Evolutionary conservation across 2,329 filamentous ascomycete genomes (phyloP).

Genomic region (Penicillium sp.): DNA sequence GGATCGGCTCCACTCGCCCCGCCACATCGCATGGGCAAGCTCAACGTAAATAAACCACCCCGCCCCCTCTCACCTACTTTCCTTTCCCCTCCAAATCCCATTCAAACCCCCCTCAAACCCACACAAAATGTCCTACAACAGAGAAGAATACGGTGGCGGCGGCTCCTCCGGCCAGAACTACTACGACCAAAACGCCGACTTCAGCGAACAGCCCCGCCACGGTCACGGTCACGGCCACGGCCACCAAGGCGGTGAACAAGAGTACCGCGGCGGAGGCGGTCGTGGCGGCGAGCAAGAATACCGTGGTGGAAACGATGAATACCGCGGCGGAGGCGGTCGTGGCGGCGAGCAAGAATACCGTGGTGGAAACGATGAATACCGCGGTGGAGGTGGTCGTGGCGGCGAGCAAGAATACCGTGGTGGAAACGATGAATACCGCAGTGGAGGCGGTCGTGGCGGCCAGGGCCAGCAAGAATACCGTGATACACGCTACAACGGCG

Average conservation of each 20-base stretch:
- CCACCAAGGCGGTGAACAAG: neutral
- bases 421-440: neutral
- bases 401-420: neutral
- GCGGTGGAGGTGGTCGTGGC: neutral
- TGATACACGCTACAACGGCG: constrained; percentile 27
- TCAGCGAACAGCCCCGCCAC: constrained; percentile 12
- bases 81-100: neutral
- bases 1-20: constrained; percentile 4
- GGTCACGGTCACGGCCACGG: neutral
- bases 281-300: neutral
- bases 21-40: neutral
- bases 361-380: constrained; percentile 23
- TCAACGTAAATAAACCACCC: constrained; percentile 5
- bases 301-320: constrained; percentile 21
- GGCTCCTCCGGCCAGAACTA: constrained; percentile 25
- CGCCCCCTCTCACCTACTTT: constrained; percentile 2
- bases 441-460: neutral
- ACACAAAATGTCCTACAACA: constrained; percentile 22
- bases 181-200: constrained; percentile 25
- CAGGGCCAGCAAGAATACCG: neutral
- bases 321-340: constrained; percentile 24
- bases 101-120: neutral
- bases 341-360: constrained; percentile 1
- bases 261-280: neutral
- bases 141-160: neutral